Percentiles rank a stretch among this genome's conserved stretches.
Evolutionary conservation across 169 alveolate genomes (phyloP).

Genomic region (Plasmodium cynomolgi): DNA sequence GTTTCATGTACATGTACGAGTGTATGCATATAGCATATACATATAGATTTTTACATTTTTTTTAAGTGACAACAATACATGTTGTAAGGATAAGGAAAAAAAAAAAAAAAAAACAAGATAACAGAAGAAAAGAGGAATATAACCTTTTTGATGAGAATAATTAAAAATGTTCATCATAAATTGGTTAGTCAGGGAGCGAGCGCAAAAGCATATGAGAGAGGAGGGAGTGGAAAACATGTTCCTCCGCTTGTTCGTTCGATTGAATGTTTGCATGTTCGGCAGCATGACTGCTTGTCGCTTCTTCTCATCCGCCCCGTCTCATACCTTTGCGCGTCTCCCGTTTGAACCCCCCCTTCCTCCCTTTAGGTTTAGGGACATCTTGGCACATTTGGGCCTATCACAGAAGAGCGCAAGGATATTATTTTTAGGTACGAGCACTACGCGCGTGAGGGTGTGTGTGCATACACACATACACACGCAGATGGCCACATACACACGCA

Average conservation of each 20-base stretch:
- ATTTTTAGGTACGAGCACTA: constrained; percentile 86
- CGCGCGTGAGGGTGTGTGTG: not conserved
- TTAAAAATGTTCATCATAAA: constrained; percentile 82
- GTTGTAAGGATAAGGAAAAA: constrained; percentile 23
- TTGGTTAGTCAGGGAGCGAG: constrained; percentile 74
- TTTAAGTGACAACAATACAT: constrained; percentile 21
- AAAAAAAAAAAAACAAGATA: not conserved
- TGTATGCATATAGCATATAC: not conserved
- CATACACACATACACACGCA: not conserved
- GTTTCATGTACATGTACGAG: constrained; percentile 3
- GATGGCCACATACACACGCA: not conserved
- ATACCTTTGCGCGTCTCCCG: not conserved
- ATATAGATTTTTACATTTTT: constrained; percentile 11
- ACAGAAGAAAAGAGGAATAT: not conserved
- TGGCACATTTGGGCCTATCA: constrained; percentile 92
- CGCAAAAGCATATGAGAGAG: not conserved
- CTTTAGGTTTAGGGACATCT: constrained; percentile 90
- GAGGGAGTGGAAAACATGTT: not conserved
- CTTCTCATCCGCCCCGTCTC: not conserved
- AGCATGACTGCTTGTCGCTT: not conserved
- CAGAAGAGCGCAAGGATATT: constrained; percentile 93
- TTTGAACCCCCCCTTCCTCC: not conserved
- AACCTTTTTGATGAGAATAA: constrained; percentile 24
- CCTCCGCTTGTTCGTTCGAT: not conserved
- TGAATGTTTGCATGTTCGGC: not conserved